Base-by-base conservation (phyloP, 768 basidiomycete species). In the Tephrocybe sp. region DNA sequence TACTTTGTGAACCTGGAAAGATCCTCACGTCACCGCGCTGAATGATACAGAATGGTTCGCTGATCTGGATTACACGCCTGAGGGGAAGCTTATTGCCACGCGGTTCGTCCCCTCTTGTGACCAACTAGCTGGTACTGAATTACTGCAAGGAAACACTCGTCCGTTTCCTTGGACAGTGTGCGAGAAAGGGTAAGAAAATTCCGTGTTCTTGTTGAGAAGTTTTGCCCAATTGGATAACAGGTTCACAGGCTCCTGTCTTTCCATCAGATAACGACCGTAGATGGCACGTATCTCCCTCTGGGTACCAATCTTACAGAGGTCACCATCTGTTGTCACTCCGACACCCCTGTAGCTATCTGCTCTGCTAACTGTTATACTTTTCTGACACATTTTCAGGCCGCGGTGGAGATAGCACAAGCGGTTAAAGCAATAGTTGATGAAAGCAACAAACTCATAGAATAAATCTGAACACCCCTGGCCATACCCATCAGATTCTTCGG, bases 291-390 rank as follows among this genome's bases (percentile, higher is more conserved):
- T 44, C 56, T 84, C 1, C 73, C 77, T 2, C 64, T 84, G 2
- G 75, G 73, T 4, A 62, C 67, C 4, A 69, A 72, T 43, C 59
- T 84, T 8, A 49, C 57, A 0, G 78, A 81, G 45, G 79, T 85
- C 0, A 78, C 84, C 3, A 84, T 86, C 18, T 86, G 83, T 48
- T 80, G 80, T 52, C 84, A 85, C 60, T 85, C 82, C 0, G 83
- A 85, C 50, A 84, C 81, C 0, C 81, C 84, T 1, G 80, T 84
- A 33, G 61, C 81, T 61, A 4, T 3, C 12, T 26, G 0, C 9
- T n/a, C 9, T 6, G 7, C 20, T 4, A 14, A 17, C 9, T 11
- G 8, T 2, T 14, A 6, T 18, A 30, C 7, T n/a, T 21, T 14
- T 4, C 21, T 26, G n/a, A 0, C 7, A 21, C 39, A 5, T 11